Evolutionary conservation across 2,329 filamentous ascomycete species (phyloP).

Genomic region (Fusarium avenaceum): DNA sequence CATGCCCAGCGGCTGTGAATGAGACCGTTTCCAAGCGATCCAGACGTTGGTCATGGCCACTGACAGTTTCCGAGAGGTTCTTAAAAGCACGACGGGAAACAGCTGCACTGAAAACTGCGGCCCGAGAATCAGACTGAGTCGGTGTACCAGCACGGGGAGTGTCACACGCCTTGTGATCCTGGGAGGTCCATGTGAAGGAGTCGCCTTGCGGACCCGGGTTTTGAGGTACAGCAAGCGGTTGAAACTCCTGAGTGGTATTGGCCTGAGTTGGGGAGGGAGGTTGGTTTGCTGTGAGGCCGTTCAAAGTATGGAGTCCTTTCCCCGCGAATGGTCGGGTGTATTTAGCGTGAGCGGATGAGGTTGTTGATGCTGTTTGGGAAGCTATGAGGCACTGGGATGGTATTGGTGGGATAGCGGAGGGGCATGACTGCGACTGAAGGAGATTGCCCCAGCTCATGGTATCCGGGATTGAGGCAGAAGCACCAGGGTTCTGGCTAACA

Average conservation of each 20-base stretch:
- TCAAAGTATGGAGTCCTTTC: constrained; percentile 68
- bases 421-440: constrained; percentile 57
- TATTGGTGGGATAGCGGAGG: constrained; percentile 59
- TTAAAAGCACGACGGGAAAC: constrained; percentile 57
- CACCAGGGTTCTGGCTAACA: constrained; percentile 38
- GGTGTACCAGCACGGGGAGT: constrained; percentile 40
- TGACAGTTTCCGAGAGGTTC: constrained; percentile 65
- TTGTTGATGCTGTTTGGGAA: constrained; percentile 67
- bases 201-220: constrained; percentile 38
- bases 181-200: constrained; percentile 47
- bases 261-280: constrained; percentile 52
- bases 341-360: constrained; percentile 63
- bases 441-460: constrained; percentile 66
- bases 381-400: constrained; percentile 65
- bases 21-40: constrained; percentile 78
- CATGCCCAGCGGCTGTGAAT: constrained; percentile 74
- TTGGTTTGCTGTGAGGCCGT: constrained; percentile 51
- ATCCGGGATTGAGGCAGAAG: constrained; percentile 63
- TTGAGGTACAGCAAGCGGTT: constrained; percentile 24
- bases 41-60: constrained; percentile 73
- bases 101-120: constrained; percentile 37
- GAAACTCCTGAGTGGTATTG: constrained; percentile 42
- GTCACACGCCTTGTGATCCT: constrained; percentile 36
- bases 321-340: constrained; percentile 70
- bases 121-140: constrained; percentile 50